These are phyloP conservation scores for Vararia minispora DNA, from an alignment of 768 basidiomycete genomes.

Conservation along the genomic window DNA sequence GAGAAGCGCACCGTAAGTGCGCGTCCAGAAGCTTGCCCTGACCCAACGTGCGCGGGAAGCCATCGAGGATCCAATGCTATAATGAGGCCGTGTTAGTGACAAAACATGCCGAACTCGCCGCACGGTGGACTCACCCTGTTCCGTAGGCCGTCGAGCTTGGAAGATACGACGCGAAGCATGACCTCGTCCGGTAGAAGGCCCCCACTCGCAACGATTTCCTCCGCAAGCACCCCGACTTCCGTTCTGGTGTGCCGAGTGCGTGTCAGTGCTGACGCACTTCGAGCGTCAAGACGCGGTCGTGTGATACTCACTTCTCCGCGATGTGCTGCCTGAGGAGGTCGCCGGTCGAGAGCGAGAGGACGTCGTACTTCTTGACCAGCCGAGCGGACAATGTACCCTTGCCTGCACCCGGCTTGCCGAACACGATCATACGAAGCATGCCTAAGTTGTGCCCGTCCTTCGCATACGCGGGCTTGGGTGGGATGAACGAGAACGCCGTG, in stretches of 20 bases:
- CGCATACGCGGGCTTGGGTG: background rate
- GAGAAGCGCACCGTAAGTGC: conserved; percentile 48
- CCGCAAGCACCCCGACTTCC: conserved; percentile 60
- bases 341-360: conserved; percentile 69
- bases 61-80: conserved; percentile 88
- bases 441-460: conserved; percentile 14
- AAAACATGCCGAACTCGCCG: background rate
- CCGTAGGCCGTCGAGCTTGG: conserved; percentile 53
- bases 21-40: conserved; percentile 74
- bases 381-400: conserved; percentile 77
- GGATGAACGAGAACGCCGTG: conserved; percentile 17
- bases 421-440: conserved; percentile 56
- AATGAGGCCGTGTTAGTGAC: conserved; percentile 1
- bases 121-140: conserved; percentile 41
- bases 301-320: conserved; percentile 36
- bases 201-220: conserved; percentile 70
- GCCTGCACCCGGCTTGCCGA: conserved; percentile 74
- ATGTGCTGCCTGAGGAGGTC: conserved; percentile 84
- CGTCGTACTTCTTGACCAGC: conserved; percentile 72
- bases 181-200: conserved; percentile 70
- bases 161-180: conserved; percentile 67
- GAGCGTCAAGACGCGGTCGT: background rate
- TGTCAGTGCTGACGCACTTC: too few relatives aligned
- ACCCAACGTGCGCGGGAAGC: conserved; percentile 82
- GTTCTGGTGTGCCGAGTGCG: conserved; percentile 33